Percentiles rank a stretch among this genome's conserved stretches.
Conservation (phyloP, 169 alveolate species). For the Plasmodium malariae region DNA sequence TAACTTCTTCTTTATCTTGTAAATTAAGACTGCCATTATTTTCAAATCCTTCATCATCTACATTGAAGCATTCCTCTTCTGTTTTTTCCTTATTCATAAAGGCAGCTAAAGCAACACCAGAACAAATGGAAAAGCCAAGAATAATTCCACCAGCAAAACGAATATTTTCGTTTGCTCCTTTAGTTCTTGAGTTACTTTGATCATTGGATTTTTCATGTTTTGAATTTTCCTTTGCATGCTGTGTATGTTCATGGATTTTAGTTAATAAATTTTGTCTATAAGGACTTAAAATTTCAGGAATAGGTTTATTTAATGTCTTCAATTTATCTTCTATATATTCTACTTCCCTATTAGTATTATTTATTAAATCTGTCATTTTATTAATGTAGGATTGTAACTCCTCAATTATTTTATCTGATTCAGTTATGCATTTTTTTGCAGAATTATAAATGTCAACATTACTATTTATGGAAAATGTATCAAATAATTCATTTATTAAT, state of each 20-base stretch:
- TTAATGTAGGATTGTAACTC: neutral
- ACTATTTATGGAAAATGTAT: neutral
- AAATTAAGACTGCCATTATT: neutral
- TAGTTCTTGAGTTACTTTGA: neutral
- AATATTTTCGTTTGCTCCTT: neutral
- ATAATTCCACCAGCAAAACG: conserved; percentile 11
- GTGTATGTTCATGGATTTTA: neutral
- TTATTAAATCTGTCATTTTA: neutral
- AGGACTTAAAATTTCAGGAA: neutral
- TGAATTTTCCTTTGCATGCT: neutral
- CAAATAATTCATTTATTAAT: conserved; percentile 6
- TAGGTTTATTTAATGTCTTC: neutral
- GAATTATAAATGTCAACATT: neutral
- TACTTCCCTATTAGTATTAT: neutral
- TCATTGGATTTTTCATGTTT: neutral
- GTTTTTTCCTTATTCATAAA: neutral
- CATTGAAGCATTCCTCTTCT: neutral
- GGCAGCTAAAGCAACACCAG: neutral
- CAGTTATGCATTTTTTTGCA: neutral
- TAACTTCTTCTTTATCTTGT: conserved; percentile 9
- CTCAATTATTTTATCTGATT: neutral
- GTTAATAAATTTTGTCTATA: neutral
- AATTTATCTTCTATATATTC: neutral
- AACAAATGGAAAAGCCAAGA: neutral
- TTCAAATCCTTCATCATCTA: conserved; percentile 3